Evolutionary conservation across 345 rosid species (phyloP), one percentile per base, ranked within the genome.

Genomic region (Cochlearia excelsa): DNA sequence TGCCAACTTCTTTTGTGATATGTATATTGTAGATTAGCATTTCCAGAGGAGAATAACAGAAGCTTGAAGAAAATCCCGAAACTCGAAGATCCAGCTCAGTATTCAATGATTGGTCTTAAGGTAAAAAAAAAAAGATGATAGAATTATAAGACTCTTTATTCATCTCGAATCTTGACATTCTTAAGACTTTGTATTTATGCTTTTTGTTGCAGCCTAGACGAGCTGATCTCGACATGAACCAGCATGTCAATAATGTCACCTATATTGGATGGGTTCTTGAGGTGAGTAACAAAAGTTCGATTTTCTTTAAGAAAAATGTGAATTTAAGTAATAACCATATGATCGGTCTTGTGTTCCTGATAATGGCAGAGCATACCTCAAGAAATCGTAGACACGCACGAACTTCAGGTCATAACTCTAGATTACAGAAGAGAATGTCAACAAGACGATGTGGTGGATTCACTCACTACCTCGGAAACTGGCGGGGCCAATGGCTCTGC

Each of bases 171-270:
- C 23, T 16, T 16, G 23, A 16, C 23, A 16, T 16, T 16, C 23
- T 16, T 16, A 16, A 16, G 23, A 16, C 23, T 16, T 16, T 16
- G 23, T 16, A 16, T 16, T 16, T 16, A 16, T 16, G 23, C 23
- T 16, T 16, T 16, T 16, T n/a, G n/a, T 16, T 16, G 23, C 23
- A 16, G 84, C 95, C 97, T 1, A 74, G 95, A 76, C 79, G 93
- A 83, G 87, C 90, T 51, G 98, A 92, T 78, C 81, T 92, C 43
- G 98, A 92, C 79, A 92, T 92, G 98, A 92, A 92, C 69, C 97
- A 92, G 63, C 97, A 88, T 55, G 98, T 88, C 42, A 88, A 92
- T 59, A 86, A 92, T 37, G 97, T 92, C 51, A 60, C 97, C 62
- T 88, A 88, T 64, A 83, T 92, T 4, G 91, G 95, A 67, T 92